Evolutionary conservation across 2,329 filamentous ascomycete species (phyloP).

Genomic region (Fusarium albosuccineum): DNA sequence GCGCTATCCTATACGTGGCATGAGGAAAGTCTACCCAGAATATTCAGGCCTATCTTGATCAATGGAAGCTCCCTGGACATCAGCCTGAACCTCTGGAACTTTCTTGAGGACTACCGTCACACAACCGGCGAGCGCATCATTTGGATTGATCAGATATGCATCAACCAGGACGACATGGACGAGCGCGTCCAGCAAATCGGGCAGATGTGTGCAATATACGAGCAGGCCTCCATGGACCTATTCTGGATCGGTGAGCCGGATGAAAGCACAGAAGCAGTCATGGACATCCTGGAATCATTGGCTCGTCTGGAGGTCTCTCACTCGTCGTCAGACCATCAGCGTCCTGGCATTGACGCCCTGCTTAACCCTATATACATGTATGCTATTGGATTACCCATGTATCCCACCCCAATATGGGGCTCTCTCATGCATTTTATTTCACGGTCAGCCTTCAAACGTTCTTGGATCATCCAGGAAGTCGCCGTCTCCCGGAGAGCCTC

Average conservation of each 20-base stretch:
- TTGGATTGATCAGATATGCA: constrained; percentile 1
- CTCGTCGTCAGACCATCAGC: background rate
- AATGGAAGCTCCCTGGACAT: background rate
- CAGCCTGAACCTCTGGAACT: background rate
- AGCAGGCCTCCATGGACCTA: background rate
- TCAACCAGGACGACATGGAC: constrained; percentile 2
- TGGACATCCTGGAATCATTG: background rate
- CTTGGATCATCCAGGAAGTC: background rate
- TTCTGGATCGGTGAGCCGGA: background rate
- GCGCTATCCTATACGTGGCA: background rate
- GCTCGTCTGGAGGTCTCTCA: background rate
- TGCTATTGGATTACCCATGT: background rate
- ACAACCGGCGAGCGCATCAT: background rate
- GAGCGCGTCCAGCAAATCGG: background rate
- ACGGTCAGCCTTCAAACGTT: background rate
- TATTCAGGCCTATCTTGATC: background rate
- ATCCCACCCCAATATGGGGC: background rate
- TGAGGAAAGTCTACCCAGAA: background rate
- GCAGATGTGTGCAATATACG: constrained; percentile 3
- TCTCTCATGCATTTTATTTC: background rate
- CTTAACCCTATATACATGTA: background rate
- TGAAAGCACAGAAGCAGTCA: background rate
- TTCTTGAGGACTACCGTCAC: background rate
- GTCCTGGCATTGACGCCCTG: background rate
- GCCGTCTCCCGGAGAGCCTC: background rate